Percentiles rank a stretch among this genome's conserved stretches.
Evolutionary conservation across 2,329 filamentous ascomycete species (phyloP).

Genomic region (Parastagonospora nodorum): DNA sequence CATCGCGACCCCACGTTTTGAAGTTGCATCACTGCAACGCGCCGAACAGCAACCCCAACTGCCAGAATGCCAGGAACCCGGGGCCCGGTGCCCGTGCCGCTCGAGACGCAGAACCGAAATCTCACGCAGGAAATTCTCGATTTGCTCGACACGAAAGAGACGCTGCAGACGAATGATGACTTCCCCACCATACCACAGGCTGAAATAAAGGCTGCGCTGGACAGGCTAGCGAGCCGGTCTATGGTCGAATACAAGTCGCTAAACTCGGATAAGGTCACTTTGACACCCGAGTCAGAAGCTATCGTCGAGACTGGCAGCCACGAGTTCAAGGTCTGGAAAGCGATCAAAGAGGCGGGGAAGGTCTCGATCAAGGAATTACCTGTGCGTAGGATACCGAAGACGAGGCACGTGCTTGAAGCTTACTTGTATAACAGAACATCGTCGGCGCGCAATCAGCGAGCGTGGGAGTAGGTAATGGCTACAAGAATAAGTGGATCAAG

Average conservation of each 20-base stretch:
- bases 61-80: conserved; percentile 52
- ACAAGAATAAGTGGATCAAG: conserved; percentile 74
- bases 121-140: conserved; percentile 84
- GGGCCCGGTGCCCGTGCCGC: conserved; percentile 54
- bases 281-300: conserved; percentile 82
- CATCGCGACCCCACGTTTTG: conserved; percentile 29
- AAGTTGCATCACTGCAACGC: conserved; percentile 17
- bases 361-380: conserved; percentile 54
- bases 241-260: conserved; percentile 88
- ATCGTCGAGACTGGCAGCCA: conserved; percentile 61
- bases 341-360: conserved; percentile 51
- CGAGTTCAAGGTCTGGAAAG: conserved; percentile 58
- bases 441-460: conserved; percentile 78
- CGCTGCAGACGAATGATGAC: conserved; percentile 58
- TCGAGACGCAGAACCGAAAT: conserved; percentile 48
- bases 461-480: conserved; percentile 92
- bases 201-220: conserved; percentile 81
- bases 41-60: conserved; percentile 5
- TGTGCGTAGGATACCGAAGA: conserved; percentile 32
- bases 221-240: conserved; percentile 79
- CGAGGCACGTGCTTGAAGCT: conserved; percentile 12
- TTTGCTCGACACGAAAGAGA: conserved; percentile 57
- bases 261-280: conserved; percentile 74
- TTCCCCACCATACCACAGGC: conserved; percentile 53
- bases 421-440: conserved; percentile 53